Conservation (phyloP, 768 basidiomycete species). For the Suillus placidus region DNA sequence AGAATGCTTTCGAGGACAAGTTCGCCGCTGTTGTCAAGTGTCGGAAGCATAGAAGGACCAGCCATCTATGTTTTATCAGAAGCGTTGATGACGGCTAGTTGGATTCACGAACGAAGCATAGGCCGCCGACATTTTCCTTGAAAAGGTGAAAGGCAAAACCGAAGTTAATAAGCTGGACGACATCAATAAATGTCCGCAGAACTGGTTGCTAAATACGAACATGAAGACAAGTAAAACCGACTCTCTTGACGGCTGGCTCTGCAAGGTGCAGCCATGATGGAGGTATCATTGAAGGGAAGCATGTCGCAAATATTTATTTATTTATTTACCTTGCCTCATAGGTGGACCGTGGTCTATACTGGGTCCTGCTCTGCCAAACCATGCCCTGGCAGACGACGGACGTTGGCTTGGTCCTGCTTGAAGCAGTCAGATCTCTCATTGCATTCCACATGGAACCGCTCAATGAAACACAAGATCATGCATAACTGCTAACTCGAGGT, state of each 20-base stretch:
- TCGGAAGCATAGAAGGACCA: slow-evolving; percentile 85
- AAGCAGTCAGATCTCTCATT: not conserved
- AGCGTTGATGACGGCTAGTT: not conserved
- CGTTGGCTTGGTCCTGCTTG: not conserved
- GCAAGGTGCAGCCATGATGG: slow-evolving; percentile 16
- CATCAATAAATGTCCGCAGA: slow-evolving; percentile 8
- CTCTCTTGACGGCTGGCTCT: slow-evolving; percentile 19
- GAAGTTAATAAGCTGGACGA: slow-evolving; percentile 52
- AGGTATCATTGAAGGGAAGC: slow-evolving; percentile 17
- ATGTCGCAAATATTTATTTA: not conserved
- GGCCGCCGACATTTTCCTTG: slow-evolving; percentile 58
- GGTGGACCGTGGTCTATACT: too few species aligned
- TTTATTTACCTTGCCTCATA: not conserved
- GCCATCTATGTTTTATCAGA: slow-evolving; percentile 47
- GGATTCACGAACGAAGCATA: slow-evolving; percentile 48
- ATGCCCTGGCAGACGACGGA: not conserved
- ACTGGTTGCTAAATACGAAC: slow-evolving; percentile 18
- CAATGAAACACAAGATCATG: not conserved
- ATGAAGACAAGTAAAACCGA: slow-evolving; percentile 31
- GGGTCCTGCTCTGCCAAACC: not conserved
- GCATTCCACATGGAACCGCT: not conserved
- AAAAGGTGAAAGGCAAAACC: slow-evolving; percentile 64
- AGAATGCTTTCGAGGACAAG: slow-evolving; percentile 64
- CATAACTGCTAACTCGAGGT: not conserved
- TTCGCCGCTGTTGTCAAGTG: slow-evolving; percentile 62